Evolutionary conservation across 176 grass and related monocot genomes (phyloP).

Genomic region (Bromus sterilis): DNA sequence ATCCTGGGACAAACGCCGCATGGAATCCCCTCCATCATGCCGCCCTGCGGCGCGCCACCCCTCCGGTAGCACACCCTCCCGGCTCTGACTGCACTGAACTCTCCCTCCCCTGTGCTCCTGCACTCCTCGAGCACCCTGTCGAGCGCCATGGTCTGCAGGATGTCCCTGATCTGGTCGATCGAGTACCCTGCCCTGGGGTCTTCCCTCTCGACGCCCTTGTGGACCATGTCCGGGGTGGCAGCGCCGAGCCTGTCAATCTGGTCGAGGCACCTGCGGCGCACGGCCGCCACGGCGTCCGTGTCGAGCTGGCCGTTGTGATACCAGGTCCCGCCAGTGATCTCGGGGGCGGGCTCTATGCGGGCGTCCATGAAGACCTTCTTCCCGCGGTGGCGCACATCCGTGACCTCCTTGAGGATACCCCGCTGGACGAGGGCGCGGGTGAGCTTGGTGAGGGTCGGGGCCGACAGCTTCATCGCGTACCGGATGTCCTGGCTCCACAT

Average conservation of each 20-base stretch:
- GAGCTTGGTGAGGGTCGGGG: slow-evolving; percentile 9
- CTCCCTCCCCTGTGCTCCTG: slow-evolving; percentile 47
- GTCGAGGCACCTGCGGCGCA: slow-evolving; percentile 36
- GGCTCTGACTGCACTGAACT: slow-evolving; percentile 24
- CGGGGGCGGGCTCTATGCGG: slow-evolving; percentile 41
- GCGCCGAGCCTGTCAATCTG: slow-evolving; percentile 39
- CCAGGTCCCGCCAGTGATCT: slow-evolving; percentile 60
- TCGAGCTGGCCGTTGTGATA: slow-evolving; percentile 54
- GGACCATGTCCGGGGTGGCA: slow-evolving; percentile 30
- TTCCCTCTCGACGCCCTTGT: slow-evolving; percentile 24
- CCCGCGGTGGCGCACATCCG: slow-evolving; percentile 31
- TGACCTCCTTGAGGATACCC: slow-evolving; percentile 40
- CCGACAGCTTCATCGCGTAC: neutral
- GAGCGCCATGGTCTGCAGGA: slow-evolving; percentile 47
- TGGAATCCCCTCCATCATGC: slow-evolving; percentile 45
- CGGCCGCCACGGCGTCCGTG: slow-evolving; percentile 28
- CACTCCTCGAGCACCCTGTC: slow-evolving; percentile 60
- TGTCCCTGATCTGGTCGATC: slow-evolving; percentile 40
- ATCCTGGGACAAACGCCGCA: slow-evolving; percentile 69
- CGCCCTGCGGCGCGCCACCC: neutral
- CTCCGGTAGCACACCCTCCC: slow-evolving; percentile 46
- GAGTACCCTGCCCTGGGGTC: neutral
- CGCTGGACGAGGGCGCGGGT: neutral
- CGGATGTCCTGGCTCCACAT: slow-evolving; percentile 39
- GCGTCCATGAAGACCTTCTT: slow-evolving; percentile 62